Conservation (phyloP, 495 filamentous ascomycete species). For the Amniculicola lignicola region DNA sequence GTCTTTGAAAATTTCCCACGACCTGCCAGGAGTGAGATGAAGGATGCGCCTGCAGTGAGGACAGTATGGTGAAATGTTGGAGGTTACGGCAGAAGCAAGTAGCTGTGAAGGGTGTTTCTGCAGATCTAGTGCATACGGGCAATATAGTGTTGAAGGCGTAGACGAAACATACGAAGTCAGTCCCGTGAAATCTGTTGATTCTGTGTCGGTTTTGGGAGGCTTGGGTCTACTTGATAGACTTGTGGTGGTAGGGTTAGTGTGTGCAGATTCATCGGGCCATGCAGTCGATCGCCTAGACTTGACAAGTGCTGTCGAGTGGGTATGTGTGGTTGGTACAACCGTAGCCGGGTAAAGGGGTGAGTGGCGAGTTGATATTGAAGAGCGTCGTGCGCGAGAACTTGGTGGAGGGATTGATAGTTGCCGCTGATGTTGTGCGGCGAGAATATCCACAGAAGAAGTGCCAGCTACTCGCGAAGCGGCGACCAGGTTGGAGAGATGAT, state of each 20-base stretch:
- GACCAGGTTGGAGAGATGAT: conserved; percentile 22
- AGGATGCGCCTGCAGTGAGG: conserved; percentile 24
- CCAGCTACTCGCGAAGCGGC: conserved; percentile 21
- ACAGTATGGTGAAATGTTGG: conserved; percentile 18
- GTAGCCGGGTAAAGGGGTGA: conserved; percentile 9
- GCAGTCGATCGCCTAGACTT: conserved; percentile 1
- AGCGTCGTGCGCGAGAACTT: conserved; percentile 3
- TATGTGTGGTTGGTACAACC: neutral
- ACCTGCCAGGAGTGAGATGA: conserved; percentile 23
- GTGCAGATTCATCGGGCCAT: neutral
- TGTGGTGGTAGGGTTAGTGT: conserved; percentile 3
- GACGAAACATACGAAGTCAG: conserved; percentile 11
- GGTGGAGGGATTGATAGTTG: conserved; percentile 10
- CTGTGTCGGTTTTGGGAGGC: conserved; percentile 11
- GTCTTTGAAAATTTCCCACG: conserved; percentile 32
- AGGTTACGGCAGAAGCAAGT: conserved; percentile 21
- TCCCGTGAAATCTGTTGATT: conserved; percentile 21
- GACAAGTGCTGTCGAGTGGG: conserved; percentile 18
- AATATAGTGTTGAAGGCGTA: conserved; percentile 35
- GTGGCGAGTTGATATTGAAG: neutral
- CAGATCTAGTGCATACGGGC: conserved; percentile 37
- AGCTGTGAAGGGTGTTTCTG: conserved; percentile 36
- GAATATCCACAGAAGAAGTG: conserved; percentile 12
- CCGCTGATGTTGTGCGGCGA: conserved; percentile 25
- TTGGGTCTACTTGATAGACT: conserved; percentile 13